A percentile compares a stretch with the other conserved stretches of the same genome.
phyloP scores from a whole-genome alignment of 2,329 filamentous ascomycete genomes.

The Dendryphion nanum region DNA sequence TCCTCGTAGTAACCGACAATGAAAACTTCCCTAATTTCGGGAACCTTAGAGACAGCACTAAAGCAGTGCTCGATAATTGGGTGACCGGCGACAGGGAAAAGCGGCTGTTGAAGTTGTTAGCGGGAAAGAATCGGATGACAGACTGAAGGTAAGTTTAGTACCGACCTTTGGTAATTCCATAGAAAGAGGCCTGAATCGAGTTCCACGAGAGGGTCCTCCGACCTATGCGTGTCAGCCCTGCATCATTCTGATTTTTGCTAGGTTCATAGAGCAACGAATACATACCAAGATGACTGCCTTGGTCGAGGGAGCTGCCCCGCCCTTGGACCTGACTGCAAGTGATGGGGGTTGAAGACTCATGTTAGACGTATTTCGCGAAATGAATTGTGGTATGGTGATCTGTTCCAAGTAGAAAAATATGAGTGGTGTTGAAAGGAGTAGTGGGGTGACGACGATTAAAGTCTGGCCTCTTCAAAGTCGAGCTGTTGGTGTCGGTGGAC shows the following conservation, averaged over 20 bases:
- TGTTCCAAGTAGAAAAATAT: constrained; percentile 3
- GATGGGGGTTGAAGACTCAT: constrained; percentile 40
- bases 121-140: too few relatives aligned
- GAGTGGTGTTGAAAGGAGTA: constrained; percentile 6
- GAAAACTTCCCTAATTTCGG: constrained; percentile 92
- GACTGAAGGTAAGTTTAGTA: constrained; percentile 15
- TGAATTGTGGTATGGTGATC: background rate
- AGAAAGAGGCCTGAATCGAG: constrained; percentile 89
- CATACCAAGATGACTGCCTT: constrained; percentile 93
- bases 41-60: constrained; percentile 84
- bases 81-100: constrained; percentile 97
- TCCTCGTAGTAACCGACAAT: constrained; percentile 99
- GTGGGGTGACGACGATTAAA: constrained; percentile 18
- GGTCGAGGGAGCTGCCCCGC: constrained; percentile 54
- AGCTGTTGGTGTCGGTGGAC: constrained; percentile 6
- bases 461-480: constrained; percentile 24
- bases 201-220: constrained; percentile 91
- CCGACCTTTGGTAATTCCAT: constrained; percentile 91
- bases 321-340: constrained; percentile 35
- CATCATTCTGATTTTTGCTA: constrained; percentile 5
- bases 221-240: constrained; percentile 62
- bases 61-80: constrained; percentile 98
- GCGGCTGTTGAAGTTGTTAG: constrained; percentile 60
- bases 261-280: constrained; percentile 15
- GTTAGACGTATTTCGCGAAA: constrained; percentile 8